These are phyloP conservation scores for Diaporthe ilicicola DNA, from an alignment of 2,329 filamentous ascomycete genomes.

Conservation along the genomic window DNA sequence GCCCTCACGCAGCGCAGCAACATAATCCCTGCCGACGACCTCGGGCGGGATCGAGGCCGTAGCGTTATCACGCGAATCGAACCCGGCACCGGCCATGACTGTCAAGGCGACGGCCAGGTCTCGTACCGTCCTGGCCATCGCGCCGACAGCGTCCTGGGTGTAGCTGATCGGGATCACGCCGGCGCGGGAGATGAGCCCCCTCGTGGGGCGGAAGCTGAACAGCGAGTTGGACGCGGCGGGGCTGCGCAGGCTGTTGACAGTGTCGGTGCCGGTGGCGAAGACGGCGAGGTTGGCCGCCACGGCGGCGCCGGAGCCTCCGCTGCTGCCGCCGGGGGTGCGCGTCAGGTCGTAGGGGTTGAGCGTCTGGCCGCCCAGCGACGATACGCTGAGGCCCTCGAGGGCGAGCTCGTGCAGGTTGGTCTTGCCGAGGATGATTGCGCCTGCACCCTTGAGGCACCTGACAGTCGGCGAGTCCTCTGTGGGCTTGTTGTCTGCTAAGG, in stretches of 20 bases:
- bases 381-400: conserved; percentile 69
- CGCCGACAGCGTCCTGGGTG: conserved; percentile 65
- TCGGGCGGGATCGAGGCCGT: conserved; percentile 57
- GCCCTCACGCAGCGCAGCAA: conserved; percentile 44
- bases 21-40: conserved; percentile 55
- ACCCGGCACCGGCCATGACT: conserved; percentile 61
- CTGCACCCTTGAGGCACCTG: conserved; percentile 55
- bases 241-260: conserved; percentile 69
- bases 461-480: conserved; percentile 59
- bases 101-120: conserved; percentile 60
- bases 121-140: conserved; percentile 59
- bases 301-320: conserved; percentile 69
- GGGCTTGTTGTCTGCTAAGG: conserved; percentile 56
- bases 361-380: conserved; percentile 70
- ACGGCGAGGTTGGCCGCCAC: conserved; percentile 64
- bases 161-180: conserved; percentile 65
- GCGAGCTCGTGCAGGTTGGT: conserved; percentile 71
- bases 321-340: conserved; percentile 72
- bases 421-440: conserved; percentile 67
- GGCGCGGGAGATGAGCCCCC: conserved; percentile 57
- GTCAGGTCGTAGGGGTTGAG: conserved; percentile 71
- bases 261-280: conserved; percentile 66
- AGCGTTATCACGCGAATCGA: conserved; percentile 60
- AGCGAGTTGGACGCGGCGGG: conserved; percentile 69
- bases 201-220: conserved; percentile 66